These are phyloP conservation scores for Luzula sylvatica DNA, from an alignment of 176 grass and related monocot genomes.

Conservation along the genomic window DNA sequence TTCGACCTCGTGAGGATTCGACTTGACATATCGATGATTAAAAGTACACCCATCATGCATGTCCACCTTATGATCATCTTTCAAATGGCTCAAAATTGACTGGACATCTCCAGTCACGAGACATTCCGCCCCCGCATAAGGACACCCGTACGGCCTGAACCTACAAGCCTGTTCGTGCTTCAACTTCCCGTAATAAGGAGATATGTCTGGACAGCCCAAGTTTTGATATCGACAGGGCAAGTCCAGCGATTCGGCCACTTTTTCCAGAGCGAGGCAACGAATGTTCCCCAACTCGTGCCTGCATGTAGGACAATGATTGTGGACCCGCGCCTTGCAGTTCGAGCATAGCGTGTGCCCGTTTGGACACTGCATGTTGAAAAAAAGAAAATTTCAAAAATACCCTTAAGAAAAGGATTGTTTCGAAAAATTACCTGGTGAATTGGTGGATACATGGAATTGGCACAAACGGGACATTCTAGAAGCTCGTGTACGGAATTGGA, in stretches of 20 bases:
- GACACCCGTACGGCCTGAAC: conserved; percentile 54
- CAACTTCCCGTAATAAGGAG: conserved; percentile 59
- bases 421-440: conserved; percentile 64
- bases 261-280: conserved; percentile 76
- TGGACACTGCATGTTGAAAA: conserved; percentile 40
- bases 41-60: conserved; percentile 84
- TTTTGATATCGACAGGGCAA: conserved; percentile 71
- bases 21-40: conserved; percentile 81
- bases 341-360: conserved; percentile 88
- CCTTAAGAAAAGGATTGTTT: too few species aligned
- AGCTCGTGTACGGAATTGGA: conserved; percentile 46
- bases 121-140: conserved; percentile 73
- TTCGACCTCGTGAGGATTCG: conserved; percentile 58
- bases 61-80: conserved; percentile 78
- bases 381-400: too few species aligned
- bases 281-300: conserved; percentile 80
- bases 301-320: conserved; percentile 82
- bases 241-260: conserved; percentile 65
- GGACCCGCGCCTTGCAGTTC: conserved; percentile 65
- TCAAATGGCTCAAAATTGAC: conserved; percentile 56
- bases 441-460: conserved; percentile 75
- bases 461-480: conserved; percentile 69
- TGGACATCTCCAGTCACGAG: conserved; percentile 49
- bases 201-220: conserved; percentile 50
- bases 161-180: conserved; percentile 61